phyloP scores from a whole-genome alignment of 805 yeast species.

The Lachancea thermotolerans region DNA sequence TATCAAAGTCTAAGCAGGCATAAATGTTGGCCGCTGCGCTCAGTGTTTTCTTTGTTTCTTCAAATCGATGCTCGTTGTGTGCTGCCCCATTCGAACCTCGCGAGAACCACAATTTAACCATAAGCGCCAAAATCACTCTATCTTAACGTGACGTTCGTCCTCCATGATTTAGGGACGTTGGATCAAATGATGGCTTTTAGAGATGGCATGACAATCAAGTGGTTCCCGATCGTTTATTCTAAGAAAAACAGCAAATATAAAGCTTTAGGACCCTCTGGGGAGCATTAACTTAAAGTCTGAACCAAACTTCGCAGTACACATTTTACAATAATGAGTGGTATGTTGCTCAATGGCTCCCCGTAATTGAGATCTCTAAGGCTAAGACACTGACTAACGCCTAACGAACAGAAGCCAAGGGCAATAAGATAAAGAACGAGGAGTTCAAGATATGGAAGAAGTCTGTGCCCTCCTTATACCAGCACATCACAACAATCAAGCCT shows the following conservation, averaged over 20 bases:
- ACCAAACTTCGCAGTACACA: background rate
- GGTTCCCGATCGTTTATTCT: background rate
- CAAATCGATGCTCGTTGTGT: background rate
- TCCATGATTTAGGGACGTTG: background rate
- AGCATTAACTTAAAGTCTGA: background rate
- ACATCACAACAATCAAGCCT: conserved; percentile 33
- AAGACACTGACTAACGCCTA: background rate
- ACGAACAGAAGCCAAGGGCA: conserved; percentile 13
- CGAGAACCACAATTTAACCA: too few relatives aligned
- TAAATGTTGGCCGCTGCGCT: too few relatives aligned
- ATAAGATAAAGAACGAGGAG: conserved; percentile 65
- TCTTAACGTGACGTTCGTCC: background rate
- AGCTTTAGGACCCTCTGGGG: background rate
- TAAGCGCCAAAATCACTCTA: background rate
- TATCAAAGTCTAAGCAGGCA: background rate
- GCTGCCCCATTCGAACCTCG: too few relatives aligned
- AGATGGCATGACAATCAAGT: background rate
- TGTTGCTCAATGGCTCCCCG: background rate
- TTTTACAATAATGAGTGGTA: background rate
- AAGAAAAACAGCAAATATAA: background rate
- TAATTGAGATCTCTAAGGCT: too few relatives aligned
- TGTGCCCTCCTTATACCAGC: conserved; percentile 61
- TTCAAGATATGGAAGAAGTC: conserved; percentile 79
- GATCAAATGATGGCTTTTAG: background rate
- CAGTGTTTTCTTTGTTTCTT: background rate